phyloP scores from a whole-genome alignment of 148 eudicot species.

The Cornus florida region DNA sequence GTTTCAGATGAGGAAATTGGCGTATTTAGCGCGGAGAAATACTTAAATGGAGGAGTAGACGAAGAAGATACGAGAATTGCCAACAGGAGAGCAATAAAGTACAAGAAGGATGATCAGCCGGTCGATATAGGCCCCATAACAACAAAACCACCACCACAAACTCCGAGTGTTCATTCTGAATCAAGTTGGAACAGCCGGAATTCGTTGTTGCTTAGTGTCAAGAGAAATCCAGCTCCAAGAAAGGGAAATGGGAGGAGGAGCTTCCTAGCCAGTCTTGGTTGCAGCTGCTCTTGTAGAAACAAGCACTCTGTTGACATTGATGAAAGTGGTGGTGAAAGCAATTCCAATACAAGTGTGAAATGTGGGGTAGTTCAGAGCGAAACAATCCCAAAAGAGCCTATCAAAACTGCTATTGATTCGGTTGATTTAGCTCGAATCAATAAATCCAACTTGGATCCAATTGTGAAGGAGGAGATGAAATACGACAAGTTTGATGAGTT shows the following conservation, averaged over 20 bases:
- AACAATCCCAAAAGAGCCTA: constrained; percentile 10
- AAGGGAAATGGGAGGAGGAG: constrained; percentile 29
- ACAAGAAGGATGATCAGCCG: constrained; percentile 13
- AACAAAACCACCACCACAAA: constrained; percentile 18
- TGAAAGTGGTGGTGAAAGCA: constrained; percentile 12
- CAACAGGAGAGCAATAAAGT: constrained; percentile 10
- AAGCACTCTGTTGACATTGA: constrained; percentile 38
- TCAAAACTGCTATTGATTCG: constrained; percentile 2
- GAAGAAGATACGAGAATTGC: constrained; percentile 9
- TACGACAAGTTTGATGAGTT: constrained; percentile 2
- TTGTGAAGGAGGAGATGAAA: constrained; percentile 1
- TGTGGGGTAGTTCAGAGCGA: background rate
- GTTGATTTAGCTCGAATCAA: constrained; percentile 13
- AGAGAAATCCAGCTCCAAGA: constrained; percentile 22
- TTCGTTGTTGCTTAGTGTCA: constrained; percentile 28
- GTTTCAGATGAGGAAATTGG: constrained; percentile 17
- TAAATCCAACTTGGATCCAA: constrained; percentile 3
- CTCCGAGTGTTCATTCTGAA: constrained; percentile 52
- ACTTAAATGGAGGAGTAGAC: constrained; percentile 20
- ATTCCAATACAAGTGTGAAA: background rate
- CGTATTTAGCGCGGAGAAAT: constrained; percentile 14
- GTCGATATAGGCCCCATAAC: constrained; percentile 9
- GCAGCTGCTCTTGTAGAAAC: constrained; percentile 47
- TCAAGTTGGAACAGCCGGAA: constrained; percentile 62
- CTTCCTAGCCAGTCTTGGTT: constrained; percentile 36